Conservation (phyloP, 2,329 filamentous ascomycete species). For the Colletotrichum neosansevieriae region DNA sequence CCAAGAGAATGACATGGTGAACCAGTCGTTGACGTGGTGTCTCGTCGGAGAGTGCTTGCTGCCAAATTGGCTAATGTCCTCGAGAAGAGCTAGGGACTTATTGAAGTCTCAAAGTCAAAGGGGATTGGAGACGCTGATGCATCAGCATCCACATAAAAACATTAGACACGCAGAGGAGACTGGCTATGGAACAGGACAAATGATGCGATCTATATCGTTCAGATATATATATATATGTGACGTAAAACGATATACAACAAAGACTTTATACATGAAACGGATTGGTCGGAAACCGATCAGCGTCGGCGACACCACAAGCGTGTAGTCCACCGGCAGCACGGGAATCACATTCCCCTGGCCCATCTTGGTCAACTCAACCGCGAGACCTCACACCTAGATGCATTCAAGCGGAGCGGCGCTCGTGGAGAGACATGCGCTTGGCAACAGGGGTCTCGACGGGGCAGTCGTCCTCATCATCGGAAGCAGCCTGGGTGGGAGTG, state of each 20-base stretch:
- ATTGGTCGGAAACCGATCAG: constrained; percentile 20
- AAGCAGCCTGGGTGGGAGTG: constrained; percentile 4
- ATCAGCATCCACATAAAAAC: too few species aligned
- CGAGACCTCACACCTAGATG: not conserved
- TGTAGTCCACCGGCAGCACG: constrained; percentile 16
- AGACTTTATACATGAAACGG: constrained; percentile 38
- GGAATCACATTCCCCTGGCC: not conserved
- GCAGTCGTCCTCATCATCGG: constrained; percentile 30
- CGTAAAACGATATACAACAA: constrained; percentile 35
- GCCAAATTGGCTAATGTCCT: too few species aligned
- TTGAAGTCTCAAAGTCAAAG: too few species aligned
- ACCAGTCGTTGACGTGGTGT: too few species aligned
- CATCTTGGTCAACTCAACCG: not conserved
- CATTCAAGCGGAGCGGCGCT: constrained; percentile 35
- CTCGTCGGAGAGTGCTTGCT: too few species aligned
- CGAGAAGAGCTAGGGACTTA: too few species aligned
- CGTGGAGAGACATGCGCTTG: constrained; percentile 40
- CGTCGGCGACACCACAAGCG: constrained; percentile 19
- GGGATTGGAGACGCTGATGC: too few species aligned
- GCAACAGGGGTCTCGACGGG: constrained; percentile 32
- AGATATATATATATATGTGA: constrained; percentile 39
- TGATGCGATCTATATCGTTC: constrained; percentile 30
- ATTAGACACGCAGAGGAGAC: too few species aligned
- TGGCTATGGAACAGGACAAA: constrained; percentile 20
- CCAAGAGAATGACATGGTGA: too few species aligned